Conservation (phyloP, 495 filamentous ascomycete genomes). For the Massariosphaeria phaeospora region DNA sequence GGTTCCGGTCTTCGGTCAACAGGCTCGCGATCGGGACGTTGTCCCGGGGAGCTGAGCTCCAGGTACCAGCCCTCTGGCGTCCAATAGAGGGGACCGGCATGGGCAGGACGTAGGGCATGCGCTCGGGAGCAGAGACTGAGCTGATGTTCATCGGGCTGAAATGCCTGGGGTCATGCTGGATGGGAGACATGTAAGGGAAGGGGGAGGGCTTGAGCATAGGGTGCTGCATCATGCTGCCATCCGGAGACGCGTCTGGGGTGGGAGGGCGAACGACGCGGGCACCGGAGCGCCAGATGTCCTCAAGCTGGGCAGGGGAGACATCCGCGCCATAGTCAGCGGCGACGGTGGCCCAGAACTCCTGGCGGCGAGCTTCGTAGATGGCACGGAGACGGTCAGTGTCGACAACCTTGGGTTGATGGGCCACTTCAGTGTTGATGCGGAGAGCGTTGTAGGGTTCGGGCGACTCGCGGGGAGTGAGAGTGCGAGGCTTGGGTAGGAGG, state of each 20-base stretch:
- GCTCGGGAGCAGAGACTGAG: slow-evolving; percentile 34
- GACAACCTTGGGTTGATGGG: slow-evolving; percentile 43
- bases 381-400: slow-evolving; percentile 63
- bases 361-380: slow-evolving; percentile 64
- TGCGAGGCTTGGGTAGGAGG: slow-evolving; percentile 34
- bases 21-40: slow-evolving; percentile 29
- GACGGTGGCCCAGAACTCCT: slow-evolving; percentile 66
- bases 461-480: slow-evolving; percentile 28
- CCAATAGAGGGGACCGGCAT: slow-evolving; percentile 25
- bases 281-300: slow-evolving; percentile 58
- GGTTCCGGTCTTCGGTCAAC: slow-evolving; percentile 31
- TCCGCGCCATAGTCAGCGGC: slow-evolving; percentile 64
- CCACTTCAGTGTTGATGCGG: slow-evolving; percentile 33
- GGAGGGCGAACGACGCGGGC: slow-evolving; percentile 29
- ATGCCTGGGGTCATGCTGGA: slow-evolving; percentile 20
- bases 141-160: slow-evolving; percentile 29
- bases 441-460: slow-evolving; percentile 32
- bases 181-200: slow-evolving; percentile 21
- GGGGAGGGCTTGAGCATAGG: slow-evolving; percentile 32
- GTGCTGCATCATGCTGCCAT: slow-evolving; percentile 28
- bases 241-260: slow-evolving; percentile 35
- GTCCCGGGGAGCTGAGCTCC: slow-evolving; percentile 27
- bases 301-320: slow-evolving; percentile 58
- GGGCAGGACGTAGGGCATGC: slow-evolving; percentile 31
- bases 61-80: slow-evolving; percentile 18